These are phyloP conservation scores for Fraxinus ornus DNA, from an alignment of 305 asterid genomes.

Conservation along the genomic window DNA sequence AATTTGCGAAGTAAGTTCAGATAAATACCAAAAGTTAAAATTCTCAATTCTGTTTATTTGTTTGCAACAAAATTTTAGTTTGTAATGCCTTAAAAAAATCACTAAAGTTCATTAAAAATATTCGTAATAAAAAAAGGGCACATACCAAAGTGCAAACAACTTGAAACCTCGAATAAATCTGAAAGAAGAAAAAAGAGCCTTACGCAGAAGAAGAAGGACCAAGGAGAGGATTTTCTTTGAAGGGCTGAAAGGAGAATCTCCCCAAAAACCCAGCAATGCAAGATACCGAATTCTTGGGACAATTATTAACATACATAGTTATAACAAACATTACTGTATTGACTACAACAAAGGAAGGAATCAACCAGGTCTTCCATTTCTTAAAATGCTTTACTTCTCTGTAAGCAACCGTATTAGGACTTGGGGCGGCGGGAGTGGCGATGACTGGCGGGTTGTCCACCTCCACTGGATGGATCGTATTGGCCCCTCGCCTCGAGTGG, in stretches of 20 bases:
- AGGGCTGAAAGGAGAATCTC: slow-evolving; percentile 66
- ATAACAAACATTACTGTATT: slow-evolving; percentile 62
- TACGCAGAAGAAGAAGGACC: slow-evolving; percentile 75
- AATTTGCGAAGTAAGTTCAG: not conserved
- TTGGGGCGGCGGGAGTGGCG: not conserved
- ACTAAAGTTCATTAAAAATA: not conserved
- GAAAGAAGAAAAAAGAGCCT: not conserved
- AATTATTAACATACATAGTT: slow-evolving; percentile 64
- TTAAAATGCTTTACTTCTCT: slow-evolving; percentile 14
- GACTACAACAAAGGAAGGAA: slow-evolving; percentile 59
- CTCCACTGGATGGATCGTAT: slow-evolving; percentile 12
- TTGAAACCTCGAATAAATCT: not conserved
- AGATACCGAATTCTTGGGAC: slow-evolving; percentile 47
- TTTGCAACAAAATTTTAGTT: not conserved
- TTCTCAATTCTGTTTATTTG: not conserved
- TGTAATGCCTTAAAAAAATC: not conserved
- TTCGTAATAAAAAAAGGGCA: not conserved
- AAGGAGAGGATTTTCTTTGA: slow-evolving; percentile 66
- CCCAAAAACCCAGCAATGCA: slow-evolving; percentile 71
- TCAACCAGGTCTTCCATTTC: slow-evolving; percentile 42
- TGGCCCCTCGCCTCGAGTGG: not conserved
- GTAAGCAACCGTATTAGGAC: not conserved
- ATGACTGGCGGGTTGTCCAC: not conserved
- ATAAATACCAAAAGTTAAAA: not conserved
- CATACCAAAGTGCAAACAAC: not conserved